Conservation (phyloP, 2,329 filamentous ascomycete species). For the Epichloe bromicola region DNA sequence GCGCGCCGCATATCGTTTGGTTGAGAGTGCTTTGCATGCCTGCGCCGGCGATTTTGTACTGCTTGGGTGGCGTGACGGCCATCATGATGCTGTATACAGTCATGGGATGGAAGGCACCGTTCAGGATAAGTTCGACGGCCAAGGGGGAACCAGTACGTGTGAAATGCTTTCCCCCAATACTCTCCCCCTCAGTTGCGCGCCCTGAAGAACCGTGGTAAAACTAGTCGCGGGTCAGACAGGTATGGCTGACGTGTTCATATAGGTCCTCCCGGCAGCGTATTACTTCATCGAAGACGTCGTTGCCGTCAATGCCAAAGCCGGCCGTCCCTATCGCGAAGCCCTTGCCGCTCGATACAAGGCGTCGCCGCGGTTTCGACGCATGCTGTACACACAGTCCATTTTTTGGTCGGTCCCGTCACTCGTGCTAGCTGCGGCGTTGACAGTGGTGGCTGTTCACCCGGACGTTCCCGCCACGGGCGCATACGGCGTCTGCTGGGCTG, state of each 20-base stretch:
- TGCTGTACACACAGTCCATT: conserved; percentile 26
- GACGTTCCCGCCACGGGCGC: conserved; percentile 21
- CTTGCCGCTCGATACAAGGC: conserved; percentile 28
- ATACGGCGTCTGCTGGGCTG: conserved; percentile 26
- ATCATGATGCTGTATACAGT: conserved; percentile 21
- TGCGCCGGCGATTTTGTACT: conserved; percentile 36
- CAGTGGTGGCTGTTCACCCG: conserved; percentile 22
- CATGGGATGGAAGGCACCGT: conserved; percentile 36
- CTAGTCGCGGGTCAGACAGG: too few relatives aligned
- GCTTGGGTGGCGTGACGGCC: conserved; percentile 28
- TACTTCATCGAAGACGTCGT: conserved; percentile 56
- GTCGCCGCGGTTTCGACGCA: conserved; percentile 27
- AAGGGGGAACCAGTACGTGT: conserved; percentile 30
- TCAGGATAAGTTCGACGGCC: conserved; percentile 49
- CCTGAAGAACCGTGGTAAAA: too few relatives aligned
- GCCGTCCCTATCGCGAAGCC: conserved; percentile 28
- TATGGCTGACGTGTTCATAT: not conserved
- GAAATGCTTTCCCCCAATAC: not conserved
- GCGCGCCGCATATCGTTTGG: conserved; percentile 35
- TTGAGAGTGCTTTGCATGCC: conserved; percentile 39
- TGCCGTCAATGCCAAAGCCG: conserved; percentile 50
- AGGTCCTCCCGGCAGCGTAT: conserved; percentile 47
- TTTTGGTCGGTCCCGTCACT: conserved; percentile 30
- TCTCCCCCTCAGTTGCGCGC: not conserved
- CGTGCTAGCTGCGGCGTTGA: conserved; percentile 23